These are phyloP conservation scores for Ophiocordyceps camponoti-leonardi DNA, from an alignment of 2,329 filamentous ascomycete genomes.

Conservation along the genomic window DNA sequence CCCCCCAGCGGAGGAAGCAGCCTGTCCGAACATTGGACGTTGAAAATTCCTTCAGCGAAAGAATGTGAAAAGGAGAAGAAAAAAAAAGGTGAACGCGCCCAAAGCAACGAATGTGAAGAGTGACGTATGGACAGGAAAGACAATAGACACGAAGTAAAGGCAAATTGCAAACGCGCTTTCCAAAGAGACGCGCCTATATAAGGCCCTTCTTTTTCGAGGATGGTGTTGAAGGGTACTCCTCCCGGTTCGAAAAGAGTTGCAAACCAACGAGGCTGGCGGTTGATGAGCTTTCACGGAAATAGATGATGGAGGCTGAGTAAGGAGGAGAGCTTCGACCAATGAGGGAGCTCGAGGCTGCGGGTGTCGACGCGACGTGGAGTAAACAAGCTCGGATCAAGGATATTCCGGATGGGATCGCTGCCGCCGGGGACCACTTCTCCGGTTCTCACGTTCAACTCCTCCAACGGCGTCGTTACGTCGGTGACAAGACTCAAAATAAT, in stretches of 20 bases:
- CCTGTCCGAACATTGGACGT: conserved; percentile 15
- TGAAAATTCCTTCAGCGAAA: background rate
- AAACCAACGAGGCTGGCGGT: background rate
- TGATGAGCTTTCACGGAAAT: background rate
- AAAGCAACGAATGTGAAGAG: background rate
- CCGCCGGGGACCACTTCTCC: too few species aligned
- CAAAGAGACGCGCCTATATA: too few species aligned
- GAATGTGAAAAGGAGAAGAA: background rate
- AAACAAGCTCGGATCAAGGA: background rate
- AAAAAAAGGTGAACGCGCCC: background rate
- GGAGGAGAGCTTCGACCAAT: conserved; percentile 17
- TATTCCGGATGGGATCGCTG: background rate
- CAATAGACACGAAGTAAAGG: too few species aligned
- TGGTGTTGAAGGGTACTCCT: too few species aligned
- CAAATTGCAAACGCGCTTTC: too few species aligned
- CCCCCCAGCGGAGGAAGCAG: conserved; percentile 6
- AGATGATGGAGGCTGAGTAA: background rate
- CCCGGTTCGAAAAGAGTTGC: too few species aligned
- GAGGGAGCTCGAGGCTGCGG: conserved; percentile 4
- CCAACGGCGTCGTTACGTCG: too few species aligned
- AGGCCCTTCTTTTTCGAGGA: too few species aligned
- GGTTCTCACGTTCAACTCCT: too few species aligned
- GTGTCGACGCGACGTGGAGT: background rate
- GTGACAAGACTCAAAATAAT: too few species aligned
- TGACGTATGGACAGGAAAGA: too few species aligned